A percentile compares a stretch with the other conserved stretches of the same genome.
Evolutionary conservation across 202 grass and related monocot species (phyloP).

Genomic region (Digitaria exilis): DNA sequence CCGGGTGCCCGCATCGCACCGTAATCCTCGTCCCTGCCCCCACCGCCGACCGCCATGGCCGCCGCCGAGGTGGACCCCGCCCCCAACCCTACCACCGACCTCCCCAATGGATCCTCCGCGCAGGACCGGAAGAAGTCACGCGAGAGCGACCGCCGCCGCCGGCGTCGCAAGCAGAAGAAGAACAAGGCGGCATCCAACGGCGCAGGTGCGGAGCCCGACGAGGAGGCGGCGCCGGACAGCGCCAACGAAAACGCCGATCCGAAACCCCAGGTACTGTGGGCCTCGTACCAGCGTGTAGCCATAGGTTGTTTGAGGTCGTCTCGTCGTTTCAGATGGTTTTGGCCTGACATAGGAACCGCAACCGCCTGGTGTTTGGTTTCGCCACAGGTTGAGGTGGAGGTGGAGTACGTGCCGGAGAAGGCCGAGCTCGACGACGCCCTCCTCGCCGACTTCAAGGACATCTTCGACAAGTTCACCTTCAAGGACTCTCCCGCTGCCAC

Average conservation of each 20-base stretch:
- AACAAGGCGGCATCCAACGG: conserved; percentile 31
- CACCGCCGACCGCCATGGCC: neutral
- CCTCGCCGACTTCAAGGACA: conserved; percentile 74
- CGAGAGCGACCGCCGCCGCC: conserved; percentile 31
- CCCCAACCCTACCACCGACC: neutral
- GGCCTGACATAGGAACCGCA: neutral
- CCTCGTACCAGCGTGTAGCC: neutral
- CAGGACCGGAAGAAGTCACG: conserved; percentile 31
- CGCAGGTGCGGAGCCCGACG: neutral
- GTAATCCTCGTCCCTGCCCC: neutral
- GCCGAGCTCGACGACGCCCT: conserved; percentile 70
- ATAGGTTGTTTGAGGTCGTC: neutral
- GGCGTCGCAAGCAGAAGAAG: conserved; percentile 35
- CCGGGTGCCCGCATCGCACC: neutral
- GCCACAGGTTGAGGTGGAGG: conserved; percentile 68
- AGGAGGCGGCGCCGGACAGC: neutral
- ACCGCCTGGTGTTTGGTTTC: neutral
- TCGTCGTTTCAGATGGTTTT: neutral
- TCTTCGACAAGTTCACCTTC: conserved; percentile 93
- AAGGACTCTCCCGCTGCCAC: conserved; percentile 44
- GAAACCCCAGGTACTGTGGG: neutral
- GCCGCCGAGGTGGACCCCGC: conserved; percentile 23
- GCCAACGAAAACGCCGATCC: conserved; percentile 10
- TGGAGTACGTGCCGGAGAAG: conserved; percentile 92
- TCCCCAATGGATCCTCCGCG: conserved; percentile 24